A percentile compares a stretch with the other conserved stretches of the same genome.
Conservation (phyloP, 2,329 filamentous ascomycete genomes). For the Talaromyces sp. region DNA sequence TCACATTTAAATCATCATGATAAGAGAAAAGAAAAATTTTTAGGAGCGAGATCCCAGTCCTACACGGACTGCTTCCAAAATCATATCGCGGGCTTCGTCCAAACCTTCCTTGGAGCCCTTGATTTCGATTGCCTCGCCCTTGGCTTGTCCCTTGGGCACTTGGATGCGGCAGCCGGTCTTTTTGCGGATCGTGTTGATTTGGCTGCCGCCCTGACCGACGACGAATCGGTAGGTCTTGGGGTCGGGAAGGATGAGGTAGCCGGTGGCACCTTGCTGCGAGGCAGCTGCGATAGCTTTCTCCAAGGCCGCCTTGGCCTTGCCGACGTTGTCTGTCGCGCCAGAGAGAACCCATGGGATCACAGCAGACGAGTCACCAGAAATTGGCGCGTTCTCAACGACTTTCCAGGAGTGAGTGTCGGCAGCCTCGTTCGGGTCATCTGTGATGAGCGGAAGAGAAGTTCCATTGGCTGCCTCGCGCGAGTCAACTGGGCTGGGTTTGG, state of each 20-base stretch:
- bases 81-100: slow-evolving; percentile 82
- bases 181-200: slow-evolving; percentile 88
- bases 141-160: slow-evolving; percentile 74
- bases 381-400: slow-evolving; percentile 54
- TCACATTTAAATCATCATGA: slow-evolving; percentile 9
- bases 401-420: slow-evolving; percentile 77
- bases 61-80: slow-evolving; percentile 70
- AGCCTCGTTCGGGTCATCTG: slow-evolving; percentile 66
- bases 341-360: slow-evolving; percentile 79
- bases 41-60: slow-evolving; percentile 19
- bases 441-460: slow-evolving; percentile 76
- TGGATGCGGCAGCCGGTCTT: slow-evolving; percentile 91
- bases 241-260: slow-evolving; percentile 86
- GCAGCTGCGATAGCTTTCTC: slow-evolving; percentile 64
- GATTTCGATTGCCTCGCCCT: slow-evolving; percentile 83
- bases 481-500: slow-evolving; percentile 55
- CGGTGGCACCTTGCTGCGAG: slow-evolving; percentile 54
- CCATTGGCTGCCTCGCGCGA: slow-evolving; percentile 50
- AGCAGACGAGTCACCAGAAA: slow-evolving; percentile 21
- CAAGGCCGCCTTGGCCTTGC: slow-evolving; percentile 73
- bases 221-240: slow-evolving; percentile 84
- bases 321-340: slow-evolving; percentile 70
- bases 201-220: slow-evolving; percentile 80
- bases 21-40: slow-evolving; percentile 4
- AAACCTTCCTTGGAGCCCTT: slow-evolving; percentile 72